These are phyloP conservation scores for Lactarius vividus DNA, from an alignment of 768 basidiomycete species.

Conservation along the genomic window DNA sequence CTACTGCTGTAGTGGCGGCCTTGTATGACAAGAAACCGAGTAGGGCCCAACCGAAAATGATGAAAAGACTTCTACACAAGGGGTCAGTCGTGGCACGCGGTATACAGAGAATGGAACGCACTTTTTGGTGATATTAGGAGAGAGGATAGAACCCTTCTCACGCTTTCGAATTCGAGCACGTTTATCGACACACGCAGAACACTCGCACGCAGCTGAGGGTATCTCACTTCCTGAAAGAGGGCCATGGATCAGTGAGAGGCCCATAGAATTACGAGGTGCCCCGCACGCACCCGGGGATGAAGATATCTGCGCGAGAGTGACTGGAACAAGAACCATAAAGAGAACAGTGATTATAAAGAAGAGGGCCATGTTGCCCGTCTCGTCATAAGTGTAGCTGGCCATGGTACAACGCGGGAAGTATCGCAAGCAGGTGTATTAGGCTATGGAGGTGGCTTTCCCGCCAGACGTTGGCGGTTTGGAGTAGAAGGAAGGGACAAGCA, in stretches of 20 bases:
- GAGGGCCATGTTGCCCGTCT: slow-evolving; percentile 79
- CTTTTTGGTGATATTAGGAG: slow-evolving; percentile 16
- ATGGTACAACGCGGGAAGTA: slow-evolving; percentile 37
- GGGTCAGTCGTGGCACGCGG: neutral
- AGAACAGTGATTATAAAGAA: slow-evolving; percentile 93
- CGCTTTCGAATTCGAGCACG: slow-evolving; percentile 36
- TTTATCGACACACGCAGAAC: slow-evolving; percentile 25
- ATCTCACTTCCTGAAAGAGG: slow-evolving; percentile 13
- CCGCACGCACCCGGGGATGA: slow-evolving; percentile 10
- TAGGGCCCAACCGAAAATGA: slow-evolving; percentile 70
- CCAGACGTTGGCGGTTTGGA: neutral
- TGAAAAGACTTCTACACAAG: slow-evolving; percentile 50
- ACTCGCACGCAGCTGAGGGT: slow-evolving; percentile 24
- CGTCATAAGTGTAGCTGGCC: slow-evolving; percentile 85
- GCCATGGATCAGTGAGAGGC: neutral
- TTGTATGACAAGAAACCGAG: slow-evolving; percentile 69
- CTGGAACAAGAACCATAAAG: slow-evolving; percentile 75
- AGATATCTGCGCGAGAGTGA: slow-evolving; percentile 47
- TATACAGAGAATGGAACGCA: slow-evolving; percentile 11
- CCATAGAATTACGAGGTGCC: neutral
- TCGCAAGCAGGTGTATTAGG: neutral
- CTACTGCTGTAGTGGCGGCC: slow-evolving; percentile 53
- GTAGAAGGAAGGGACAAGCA: neutral
- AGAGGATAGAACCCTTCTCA: slow-evolving; percentile 27
- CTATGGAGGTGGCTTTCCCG: slow-evolving; percentile 4